Evolutionary conservation across 305 asterid species (phyloP).

Genomic region (Petunia hybrid): DNA sequence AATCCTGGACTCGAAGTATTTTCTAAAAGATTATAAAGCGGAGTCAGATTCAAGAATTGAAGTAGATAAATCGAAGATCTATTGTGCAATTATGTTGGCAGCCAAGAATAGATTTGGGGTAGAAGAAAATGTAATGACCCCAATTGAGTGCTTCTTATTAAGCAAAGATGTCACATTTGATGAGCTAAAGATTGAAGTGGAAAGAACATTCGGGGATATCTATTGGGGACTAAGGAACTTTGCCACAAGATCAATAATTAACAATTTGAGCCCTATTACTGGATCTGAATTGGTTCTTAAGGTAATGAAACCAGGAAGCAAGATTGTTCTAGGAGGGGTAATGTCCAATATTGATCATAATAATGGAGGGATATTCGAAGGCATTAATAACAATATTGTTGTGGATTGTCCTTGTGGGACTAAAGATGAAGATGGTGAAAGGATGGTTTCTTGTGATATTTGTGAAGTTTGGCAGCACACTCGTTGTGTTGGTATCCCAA

Average conservation of each 20-base stretch:
- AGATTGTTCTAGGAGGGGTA: slow-evolving; percentile 56
- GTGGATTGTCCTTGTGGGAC: slow-evolving; percentile 83
- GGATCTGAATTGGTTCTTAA: slow-evolving; percentile 70
- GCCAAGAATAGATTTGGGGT: slow-evolving; percentile 29
- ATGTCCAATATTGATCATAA: slow-evolving; percentile 13
- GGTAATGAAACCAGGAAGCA: slow-evolving; percentile 55
- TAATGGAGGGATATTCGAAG: slow-evolving; percentile 42
- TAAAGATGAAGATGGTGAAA: slow-evolving; percentile 83
- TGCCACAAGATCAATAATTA: slow-evolving; percentile 41
- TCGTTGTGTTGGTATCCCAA: slow-evolving; percentile 69
- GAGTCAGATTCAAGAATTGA: slow-evolving; percentile 32
- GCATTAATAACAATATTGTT: slow-evolving; percentile 32
- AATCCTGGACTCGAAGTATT: slow-evolving; percentile 70
- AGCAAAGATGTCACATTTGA: slow-evolving; percentile 55
- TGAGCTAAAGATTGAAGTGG: slow-evolving; percentile 65
- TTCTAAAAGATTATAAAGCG: slow-evolving; percentile 58
- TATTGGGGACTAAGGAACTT: slow-evolving; percentile 63
- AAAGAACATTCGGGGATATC: slow-evolving; percentile 62
- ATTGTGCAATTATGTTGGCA: slow-evolving; percentile 51
- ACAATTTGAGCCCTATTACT: slow-evolving; percentile 39
- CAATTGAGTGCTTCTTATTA: slow-evolving; percentile 59
- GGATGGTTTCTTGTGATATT: slow-evolving; percentile 84
- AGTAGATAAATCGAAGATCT: slow-evolving; percentile 43
- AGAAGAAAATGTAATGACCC: slow-evolving; percentile 45
- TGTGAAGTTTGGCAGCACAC: slow-evolving; percentile 94